Evolutionary conservation across 305 asterid species (phyloP), one percentile per base, ranked within the genome.

Genomic region (Ruellia speciosa): DNA sequence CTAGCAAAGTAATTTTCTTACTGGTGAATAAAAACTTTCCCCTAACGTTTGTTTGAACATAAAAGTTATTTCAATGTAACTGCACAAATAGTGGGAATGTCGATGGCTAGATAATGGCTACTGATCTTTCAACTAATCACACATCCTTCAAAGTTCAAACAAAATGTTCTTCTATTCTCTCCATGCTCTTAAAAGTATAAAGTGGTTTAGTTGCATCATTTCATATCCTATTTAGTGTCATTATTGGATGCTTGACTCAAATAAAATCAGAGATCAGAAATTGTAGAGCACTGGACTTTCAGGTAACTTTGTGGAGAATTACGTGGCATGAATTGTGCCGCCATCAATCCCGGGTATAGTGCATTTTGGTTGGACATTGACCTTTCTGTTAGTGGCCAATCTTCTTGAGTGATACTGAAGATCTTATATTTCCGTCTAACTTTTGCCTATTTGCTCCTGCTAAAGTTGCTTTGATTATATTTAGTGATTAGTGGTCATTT

Each of bases 301-400:
- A 58, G 60, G 63, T 53, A 55, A 65, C 71, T 35, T 70, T 67
- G 81, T 78, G 79, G 77, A 49, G 67, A 59, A 59, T 43, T 59
- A 70, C 63, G 72, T 72, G 79, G 70, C 75, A 46, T 56, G 62
- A 70, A 59, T 55, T 66, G 39, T 54, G 73, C 66, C 64, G 67
- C 59, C 56, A 60, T 45, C 59, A 49, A 35, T 43, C 73, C 62
- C 65, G 56, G 62, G 56, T 54, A 56, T 66, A 72, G 59, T 31
- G 66, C 18, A n/a, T 62, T 70, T 64, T 68, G 54, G 72, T 75
- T 72, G 72, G 74, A 63, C 66, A 51, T 64, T 17, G 67, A 68
- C 71, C 60, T 72, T 69, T 66, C 67, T 56, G 78, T 65, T 71
- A 75, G 77, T 77, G 82, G 69, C 67, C 65, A 65, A 65, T 66